Evolutionary conservation across 2,329 filamentous ascomycete genomes (phyloP).

Genomic region (Leptographium flavum): DNA sequence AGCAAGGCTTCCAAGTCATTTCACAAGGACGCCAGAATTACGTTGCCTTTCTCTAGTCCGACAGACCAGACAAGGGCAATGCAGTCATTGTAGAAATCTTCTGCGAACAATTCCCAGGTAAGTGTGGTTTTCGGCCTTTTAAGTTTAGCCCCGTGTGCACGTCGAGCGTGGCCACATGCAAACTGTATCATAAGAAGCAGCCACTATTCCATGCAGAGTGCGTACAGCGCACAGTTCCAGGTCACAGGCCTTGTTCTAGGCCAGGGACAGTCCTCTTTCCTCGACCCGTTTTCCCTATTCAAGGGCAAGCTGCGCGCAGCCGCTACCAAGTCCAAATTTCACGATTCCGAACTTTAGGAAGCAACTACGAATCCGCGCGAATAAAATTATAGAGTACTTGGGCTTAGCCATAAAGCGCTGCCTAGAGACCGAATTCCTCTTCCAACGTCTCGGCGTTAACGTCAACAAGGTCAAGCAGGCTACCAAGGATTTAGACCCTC

Average conservation of each 20-base stretch:
- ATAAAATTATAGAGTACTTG: not conserved
- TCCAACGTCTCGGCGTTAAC: not conserved
- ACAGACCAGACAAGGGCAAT: not conserved
- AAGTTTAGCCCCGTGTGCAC: not conserved
- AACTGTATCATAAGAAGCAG: too few relatives aligned
- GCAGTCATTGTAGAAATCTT: slow-evolving; percentile 1
- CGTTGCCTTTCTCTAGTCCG: slow-evolving; percentile 1
- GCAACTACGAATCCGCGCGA: not conserved
- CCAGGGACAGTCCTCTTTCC: not conserved
- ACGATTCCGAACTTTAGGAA: not conserved
- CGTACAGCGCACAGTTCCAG: not conserved
- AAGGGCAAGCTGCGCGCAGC: slow-evolving; percentile 1
- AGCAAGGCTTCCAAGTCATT: not conserved
- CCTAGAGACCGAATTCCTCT: not conserved
- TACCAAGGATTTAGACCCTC: not conserved
- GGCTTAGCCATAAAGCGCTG: not conserved
- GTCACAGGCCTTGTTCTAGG: not conserved
- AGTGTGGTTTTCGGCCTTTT: too few relatives aligned
- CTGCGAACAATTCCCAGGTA: slow-evolving; percentile 1
- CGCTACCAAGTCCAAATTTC: not conserved
- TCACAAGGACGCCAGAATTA: not conserved
- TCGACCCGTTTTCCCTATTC: slow-evolving; percentile 1
- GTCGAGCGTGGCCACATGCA: not conserved
- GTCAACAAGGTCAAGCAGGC: not conserved
- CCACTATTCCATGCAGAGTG: not conserved